phyloP scores from a whole-genome alignment of 129 eudicot species.

The Ambrosia trifida region DNA sequence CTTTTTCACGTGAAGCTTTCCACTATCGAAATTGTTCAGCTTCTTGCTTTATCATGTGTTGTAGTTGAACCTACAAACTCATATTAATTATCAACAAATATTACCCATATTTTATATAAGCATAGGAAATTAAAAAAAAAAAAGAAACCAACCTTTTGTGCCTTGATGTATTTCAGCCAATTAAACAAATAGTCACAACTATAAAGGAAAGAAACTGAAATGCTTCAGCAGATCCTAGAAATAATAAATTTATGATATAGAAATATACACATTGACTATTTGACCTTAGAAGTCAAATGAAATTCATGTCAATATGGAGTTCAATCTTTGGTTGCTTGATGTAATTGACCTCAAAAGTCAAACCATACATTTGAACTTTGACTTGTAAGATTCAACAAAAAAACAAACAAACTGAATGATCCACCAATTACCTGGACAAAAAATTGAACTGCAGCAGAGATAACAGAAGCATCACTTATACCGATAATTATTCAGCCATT shows the following conservation, averaged over 20 bases:
- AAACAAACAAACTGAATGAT: not conserved
- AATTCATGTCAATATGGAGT: constrained; percentile 6
- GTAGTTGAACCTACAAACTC: constrained; percentile 81
- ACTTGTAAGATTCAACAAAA: not conserved
- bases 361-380: not conserved
- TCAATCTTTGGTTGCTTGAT: not conserved
- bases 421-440: constrained; percentile 67
- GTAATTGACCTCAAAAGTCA: not conserved
- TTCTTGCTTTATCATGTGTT: constrained; percentile 94
- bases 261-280: too few relatives aligned
- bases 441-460: constrained; percentile 69
- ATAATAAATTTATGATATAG: too few relatives aligned
- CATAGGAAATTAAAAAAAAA: not conserved
- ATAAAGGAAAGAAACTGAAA: too few relatives aligned
- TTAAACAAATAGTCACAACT: too few relatives aligned
- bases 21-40: constrained; percentile 97
- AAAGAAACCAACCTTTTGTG: constrained; percentile 77
- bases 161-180: constrained; percentile 90
- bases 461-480: constrained; percentile 48
- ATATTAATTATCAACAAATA: constrained; percentile 22
- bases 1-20: constrained; percentile 99
- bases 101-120: not conserved
- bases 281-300: not conserved
- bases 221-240: too few relatives aligned
- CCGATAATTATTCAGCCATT: constrained; percentile 7